Evolutionary conservation across 2,329 filamentous ascomycete genomes (phyloP).

Genomic region (Pestalotiopsis sp.): DNA sequence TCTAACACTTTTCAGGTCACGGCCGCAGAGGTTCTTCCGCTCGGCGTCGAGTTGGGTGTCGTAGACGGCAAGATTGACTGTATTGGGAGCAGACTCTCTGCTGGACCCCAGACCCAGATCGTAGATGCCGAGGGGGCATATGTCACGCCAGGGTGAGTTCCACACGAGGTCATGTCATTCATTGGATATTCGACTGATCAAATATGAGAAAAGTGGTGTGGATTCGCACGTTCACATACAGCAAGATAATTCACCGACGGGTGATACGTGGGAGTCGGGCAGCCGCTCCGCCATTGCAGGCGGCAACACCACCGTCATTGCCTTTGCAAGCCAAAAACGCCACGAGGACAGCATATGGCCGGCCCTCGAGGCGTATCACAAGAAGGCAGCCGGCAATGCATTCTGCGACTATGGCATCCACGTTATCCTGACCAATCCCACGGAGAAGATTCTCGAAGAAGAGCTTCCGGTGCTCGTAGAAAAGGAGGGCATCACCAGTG

Average conservation of each 20-base stretch:
- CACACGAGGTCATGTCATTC: background rate
- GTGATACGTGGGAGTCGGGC: constrained; percentile 44
- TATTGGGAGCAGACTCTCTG: constrained; percentile 39
- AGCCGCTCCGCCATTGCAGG: constrained; percentile 46
- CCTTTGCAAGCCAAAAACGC: constrained; percentile 47
- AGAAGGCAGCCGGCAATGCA: constrained; percentile 34
- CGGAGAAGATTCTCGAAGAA: constrained; percentile 17
- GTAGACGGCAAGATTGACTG: constrained; percentile 44
- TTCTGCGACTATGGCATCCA: constrained; percentile 61
- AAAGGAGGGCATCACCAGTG: constrained; percentile 6
- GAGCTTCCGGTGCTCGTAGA: constrained; percentile 2
- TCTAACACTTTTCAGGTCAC: constrained; percentile 36
- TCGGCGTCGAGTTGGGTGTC: constrained; percentile 46
- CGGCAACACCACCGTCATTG: constrained; percentile 49
- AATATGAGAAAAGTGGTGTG: constrained; percentile 35
- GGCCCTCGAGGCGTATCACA: constrained; percentile 42
- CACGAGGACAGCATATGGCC: constrained; percentile 38
- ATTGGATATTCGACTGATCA: background rate
- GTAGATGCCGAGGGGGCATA: constrained; percentile 46
- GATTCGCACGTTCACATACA: constrained; percentile 50
- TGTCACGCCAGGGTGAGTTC: constrained; percentile 40
- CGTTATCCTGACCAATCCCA: constrained; percentile 21
- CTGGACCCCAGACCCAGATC: constrained; percentile 31
- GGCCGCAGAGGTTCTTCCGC: constrained; percentile 42
- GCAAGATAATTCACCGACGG: constrained; percentile 42